Evolutionary conservation across 257 asterid genomes (phyloP).

Genomic region (Petunia secreta): DNA sequence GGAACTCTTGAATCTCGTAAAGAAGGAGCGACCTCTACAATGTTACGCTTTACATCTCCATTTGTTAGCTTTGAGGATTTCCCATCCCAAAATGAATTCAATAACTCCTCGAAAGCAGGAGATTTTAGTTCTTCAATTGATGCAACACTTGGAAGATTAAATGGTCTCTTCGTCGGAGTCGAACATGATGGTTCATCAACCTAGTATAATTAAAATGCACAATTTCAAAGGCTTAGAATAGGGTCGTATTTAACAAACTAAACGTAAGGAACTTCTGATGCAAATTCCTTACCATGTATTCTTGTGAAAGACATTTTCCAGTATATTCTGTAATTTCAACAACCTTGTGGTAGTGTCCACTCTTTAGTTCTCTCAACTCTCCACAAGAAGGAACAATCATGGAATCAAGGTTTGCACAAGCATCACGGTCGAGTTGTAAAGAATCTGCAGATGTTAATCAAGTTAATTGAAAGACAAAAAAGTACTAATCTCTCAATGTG

Average conservation of each 20-base stretch:
- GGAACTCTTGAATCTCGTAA: constrained; percentile 74
- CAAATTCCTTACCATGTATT: constrained; percentile 63
- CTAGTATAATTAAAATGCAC: constrained; percentile 34
- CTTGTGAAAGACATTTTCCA: constrained; percentile 86
- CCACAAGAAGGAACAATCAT: constrained; percentile 82
- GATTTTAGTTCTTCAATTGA: constrained; percentile 89
- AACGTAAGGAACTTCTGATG: neutral
- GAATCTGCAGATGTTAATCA: constrained; percentile 57
- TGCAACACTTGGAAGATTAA: constrained; percentile 70
- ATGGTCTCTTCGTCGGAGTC: constrained; percentile 73
- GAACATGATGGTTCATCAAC: constrained; percentile 93
- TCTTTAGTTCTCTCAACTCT: constrained; percentile 76
- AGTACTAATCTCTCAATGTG: neutral
- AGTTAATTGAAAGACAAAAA: neutral
- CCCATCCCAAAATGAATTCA: constrained; percentile 78
- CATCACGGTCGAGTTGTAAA: constrained; percentile 90
- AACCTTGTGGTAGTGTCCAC: constrained; percentile 74
- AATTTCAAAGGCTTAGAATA: neutral
- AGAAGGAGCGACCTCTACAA: constrained; percentile 56
- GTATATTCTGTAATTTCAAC: constrained; percentile 79
- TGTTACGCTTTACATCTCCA: constrained; percentile 65
- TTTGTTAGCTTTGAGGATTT: constrained; percentile 74
- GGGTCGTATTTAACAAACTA: neutral
- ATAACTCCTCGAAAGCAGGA: constrained; percentile 78
- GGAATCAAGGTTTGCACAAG: constrained; percentile 81